Conservation (phyloP, 768 basidiomycete species). For the Lentinula sp. region DNA sequence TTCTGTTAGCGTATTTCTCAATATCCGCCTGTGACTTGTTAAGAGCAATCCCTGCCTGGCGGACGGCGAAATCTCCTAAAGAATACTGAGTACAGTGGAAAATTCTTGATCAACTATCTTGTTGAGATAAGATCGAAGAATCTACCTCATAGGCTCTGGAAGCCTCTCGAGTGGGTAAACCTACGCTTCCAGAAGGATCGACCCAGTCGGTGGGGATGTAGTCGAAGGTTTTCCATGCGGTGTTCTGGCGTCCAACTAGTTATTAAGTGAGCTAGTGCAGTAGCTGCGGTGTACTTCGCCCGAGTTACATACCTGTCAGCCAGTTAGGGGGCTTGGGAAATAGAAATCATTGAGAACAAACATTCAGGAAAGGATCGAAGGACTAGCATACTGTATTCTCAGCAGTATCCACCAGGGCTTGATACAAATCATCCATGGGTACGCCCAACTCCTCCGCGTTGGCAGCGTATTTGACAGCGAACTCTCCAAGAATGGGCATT, state of each 20-base stretch:
- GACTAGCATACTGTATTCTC: slow-evolving; percentile 37
- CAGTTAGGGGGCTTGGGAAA: slow-evolving; percentile 39
- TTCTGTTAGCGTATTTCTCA: slow-evolving; percentile 38
- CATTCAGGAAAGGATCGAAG: not conserved
- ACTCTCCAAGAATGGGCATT: slow-evolving; percentile 49
- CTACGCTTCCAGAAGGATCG: slow-evolving; percentile 41
- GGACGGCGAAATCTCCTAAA: slow-evolving; percentile 45
- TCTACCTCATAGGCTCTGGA: slow-evolving; percentile 40
- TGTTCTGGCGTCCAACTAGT: slow-evolving; percentile 43
- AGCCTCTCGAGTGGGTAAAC: slow-evolving; percentile 43
- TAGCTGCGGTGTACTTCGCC: too few species aligned
- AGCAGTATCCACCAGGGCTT: slow-evolving; percentile 44
- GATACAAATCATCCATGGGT: slow-evolving; percentile 39
- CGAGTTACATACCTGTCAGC: slow-evolving; percentile 27
- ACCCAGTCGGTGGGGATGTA: slow-evolving; percentile 45
- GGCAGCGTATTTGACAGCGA: slow-evolving; percentile 38
- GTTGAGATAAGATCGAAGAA: not conserved
- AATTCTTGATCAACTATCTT: not conserved
- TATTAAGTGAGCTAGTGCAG: too few species aligned
- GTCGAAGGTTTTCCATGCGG: slow-evolving; percentile 44
- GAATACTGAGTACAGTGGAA: slow-evolving; percentile 28
- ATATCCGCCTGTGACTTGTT: slow-evolving; percentile 32
- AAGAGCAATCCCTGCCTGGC: slow-evolving; percentile 39
- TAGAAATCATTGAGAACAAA: not conserved
- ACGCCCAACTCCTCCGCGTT: slow-evolving; percentile 33